phyloP scores from a whole-genome alignment of 345 rosid genomes.

The Erucastrum elatum region DNA sequence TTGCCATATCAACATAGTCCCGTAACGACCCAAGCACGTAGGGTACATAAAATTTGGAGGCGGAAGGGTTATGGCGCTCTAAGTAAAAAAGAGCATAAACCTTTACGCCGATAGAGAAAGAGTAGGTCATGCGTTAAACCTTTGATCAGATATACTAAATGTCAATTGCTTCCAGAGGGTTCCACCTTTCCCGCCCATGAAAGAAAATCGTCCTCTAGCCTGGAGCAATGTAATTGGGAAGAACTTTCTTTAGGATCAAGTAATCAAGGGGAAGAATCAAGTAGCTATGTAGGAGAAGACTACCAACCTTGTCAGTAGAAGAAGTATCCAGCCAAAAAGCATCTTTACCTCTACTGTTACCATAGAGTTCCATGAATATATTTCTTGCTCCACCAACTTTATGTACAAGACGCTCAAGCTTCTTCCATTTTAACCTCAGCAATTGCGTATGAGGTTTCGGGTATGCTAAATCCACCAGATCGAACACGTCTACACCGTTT shows the following conservation, averaged over 20 bases:
- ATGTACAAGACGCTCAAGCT: conserved; percentile 55
- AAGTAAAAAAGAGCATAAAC: conserved; percentile 31
- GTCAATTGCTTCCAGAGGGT: conserved; percentile 92
- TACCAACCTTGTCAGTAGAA: conserved; percentile 70
- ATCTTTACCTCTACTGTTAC: conserved; percentile 53
- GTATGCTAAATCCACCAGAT: conserved; percentile 40
- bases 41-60: not conserved
- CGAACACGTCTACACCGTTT: conserved; percentile 40
- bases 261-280: not conserved
- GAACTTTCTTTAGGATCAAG: not conserved
- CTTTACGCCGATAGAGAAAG: conserved; percentile 38
- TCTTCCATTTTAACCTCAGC: conserved; percentile 80
- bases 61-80: conserved; percentile 15
- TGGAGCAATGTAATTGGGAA: conserved; percentile 34
- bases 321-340: conserved; percentile 99
- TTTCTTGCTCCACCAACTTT: conserved; percentile 76
- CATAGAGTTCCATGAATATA: conserved; percentile 67
- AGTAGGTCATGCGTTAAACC: conserved; percentile 51
- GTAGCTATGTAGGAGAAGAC: not conserved
- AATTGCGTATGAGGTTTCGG: conserved; percentile 35
- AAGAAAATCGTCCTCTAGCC: conserved; percentile 90
- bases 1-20: conserved; percentile 12
- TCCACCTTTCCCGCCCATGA: conserved; percentile 97
- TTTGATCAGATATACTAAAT: conserved; percentile 67
- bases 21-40: conserved; percentile 14